These are phyloP conservation scores for Magnusiomyces fungicola DNA, from an alignment of 1,139 yeast genomes.

Conservation along the genomic window DNA sequence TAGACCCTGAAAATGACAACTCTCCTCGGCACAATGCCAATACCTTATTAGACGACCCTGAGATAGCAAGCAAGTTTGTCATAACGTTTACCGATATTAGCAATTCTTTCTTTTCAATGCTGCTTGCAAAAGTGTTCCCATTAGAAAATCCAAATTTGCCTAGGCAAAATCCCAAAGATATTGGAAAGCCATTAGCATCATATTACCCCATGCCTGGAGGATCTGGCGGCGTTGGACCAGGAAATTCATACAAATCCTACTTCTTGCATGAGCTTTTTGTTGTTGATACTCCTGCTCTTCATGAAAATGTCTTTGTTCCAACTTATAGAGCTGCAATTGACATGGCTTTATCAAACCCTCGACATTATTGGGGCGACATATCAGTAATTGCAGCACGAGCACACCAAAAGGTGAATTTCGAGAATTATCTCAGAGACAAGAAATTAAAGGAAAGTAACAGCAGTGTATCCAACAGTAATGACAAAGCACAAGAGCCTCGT, in stretches of 20 bases:
- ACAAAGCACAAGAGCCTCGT: neutral
- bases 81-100: neutral
- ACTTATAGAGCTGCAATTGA: slow-evolving; percentile 35
- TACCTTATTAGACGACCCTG: neutral
- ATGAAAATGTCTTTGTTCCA: slow-evolving; percentile 36
- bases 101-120: neutral
- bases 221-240: neutral
- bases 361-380: slow-evolving; percentile 26
- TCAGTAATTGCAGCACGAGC: neutral
- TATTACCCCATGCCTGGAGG: neutral
- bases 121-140: neutral
- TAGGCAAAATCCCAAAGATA: too few species aligned
- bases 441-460: neutral
- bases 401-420: neutral
- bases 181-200: too few species aligned
- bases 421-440: neutral
- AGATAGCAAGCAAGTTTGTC: neutral
- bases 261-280: slow-evolving; percentile 25
- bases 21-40: neutral
- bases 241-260: slow-evolving; percentile 11
- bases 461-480: neutral
- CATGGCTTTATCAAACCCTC: slow-evolving; percentile 34
- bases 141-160: neutral
- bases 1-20: neutral
- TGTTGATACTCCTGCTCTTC: slow-evolving; percentile 22